Evolutionary conservation across 371 early-diverging fungal species (phyloP), one percentile per base, ranked within the genome.

Genomic region (Mucor saturninus): DNA sequence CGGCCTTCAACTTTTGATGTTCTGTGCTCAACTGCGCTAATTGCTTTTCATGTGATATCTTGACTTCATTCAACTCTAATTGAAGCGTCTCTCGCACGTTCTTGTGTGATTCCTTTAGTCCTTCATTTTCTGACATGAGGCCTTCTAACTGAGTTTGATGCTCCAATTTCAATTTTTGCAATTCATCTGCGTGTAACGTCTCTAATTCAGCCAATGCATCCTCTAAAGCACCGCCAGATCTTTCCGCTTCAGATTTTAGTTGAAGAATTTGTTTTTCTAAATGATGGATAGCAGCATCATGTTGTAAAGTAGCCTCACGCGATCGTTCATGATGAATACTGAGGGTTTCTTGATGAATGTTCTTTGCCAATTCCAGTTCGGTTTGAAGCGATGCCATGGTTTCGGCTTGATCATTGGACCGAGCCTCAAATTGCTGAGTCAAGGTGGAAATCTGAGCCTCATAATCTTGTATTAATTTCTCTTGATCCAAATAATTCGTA

Each of bases 261-360:
- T 42, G n/a, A 9, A 28, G 30, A 2, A 61, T 61, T 21, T 61
- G 45, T 1, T 52, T 45, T 45, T 70, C 68, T n/a, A 70, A 62
- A 38, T 74, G 68, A 14, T 56, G 51, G 1, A 50, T 42, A 42
- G 64, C 63, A 2, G 45, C 53, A 50, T 8, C 2, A 21, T 48
- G 48, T 26, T 50, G 50, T 28, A 8, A 26, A 28, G 5, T 29
- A 3, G 11, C 50, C 14, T 50, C 48, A 9, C 29, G 21, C 9
- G 21, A 6, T 48, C 48, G 7, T 50, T 50, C 31, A 5, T 29
- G 28, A 50, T 50, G 50, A 10, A 30, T 9, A 30, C 9, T 14
- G 3, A 50, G 9, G 0, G 50, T 50, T 14, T 50, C 50, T 13
- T 50, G 13, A 10, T 50, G 50, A 29, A 50, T 50, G 9, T 53